Evolutionary conservation across 2,329 filamentous ascomycete species (phyloP).

Genomic region (Aspergillus pseudoglaucus): DNA sequence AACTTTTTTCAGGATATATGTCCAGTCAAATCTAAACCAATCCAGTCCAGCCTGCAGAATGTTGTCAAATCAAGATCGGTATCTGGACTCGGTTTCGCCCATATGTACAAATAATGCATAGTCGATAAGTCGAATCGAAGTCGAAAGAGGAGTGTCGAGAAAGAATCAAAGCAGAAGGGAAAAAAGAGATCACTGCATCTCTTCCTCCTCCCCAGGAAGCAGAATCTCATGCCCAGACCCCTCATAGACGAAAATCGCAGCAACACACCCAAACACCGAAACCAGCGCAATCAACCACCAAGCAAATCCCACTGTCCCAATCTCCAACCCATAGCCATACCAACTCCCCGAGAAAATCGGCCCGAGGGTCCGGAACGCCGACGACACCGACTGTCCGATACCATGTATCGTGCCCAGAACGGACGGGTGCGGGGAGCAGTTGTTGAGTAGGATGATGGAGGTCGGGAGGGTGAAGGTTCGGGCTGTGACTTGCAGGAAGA

Average conservation of each 20-base stretch:
- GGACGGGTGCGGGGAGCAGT: slow-evolving; percentile 53
- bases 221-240: slow-evolving; percentile 56
- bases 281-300: slow-evolving; percentile 53
- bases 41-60: not conserved
- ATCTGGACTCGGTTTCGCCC: too few species aligned
- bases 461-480: slow-evolving; percentile 62
- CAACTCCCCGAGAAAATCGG: slow-evolving; percentile 51
- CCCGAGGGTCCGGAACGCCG: slow-evolving; percentile 51
- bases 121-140: too few species aligned
- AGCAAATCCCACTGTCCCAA: slow-evolving; percentile 50
- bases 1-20: too few species aligned
- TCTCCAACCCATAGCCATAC: slow-evolving; percentile 50
- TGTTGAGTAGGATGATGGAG: slow-evolving; percentile 55
- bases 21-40: too few species aligned
- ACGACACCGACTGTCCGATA: slow-evolving; percentile 51
- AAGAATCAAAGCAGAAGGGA: not conserved
- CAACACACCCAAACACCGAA: slow-evolving; percentile 51
- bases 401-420: slow-evolving; percentile 56
- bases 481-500: slow-evolving; percentile 64
- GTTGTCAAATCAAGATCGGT: too few species aligned
- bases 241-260: slow-evolving; percentile 57
- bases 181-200: slow-evolving; percentile 4
- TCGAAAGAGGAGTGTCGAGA: not conserved
- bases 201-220: slow-evolving; percentile 33
- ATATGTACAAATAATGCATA: too few species aligned